A percentile compares a stretch with the other conserved stretches of the same genome.
These are phyloP conservation scores for Aspergillus versicolor DNA, from an alignment of 2,329 filamentous ascomycete species.

Conservation along the genomic window DNA sequence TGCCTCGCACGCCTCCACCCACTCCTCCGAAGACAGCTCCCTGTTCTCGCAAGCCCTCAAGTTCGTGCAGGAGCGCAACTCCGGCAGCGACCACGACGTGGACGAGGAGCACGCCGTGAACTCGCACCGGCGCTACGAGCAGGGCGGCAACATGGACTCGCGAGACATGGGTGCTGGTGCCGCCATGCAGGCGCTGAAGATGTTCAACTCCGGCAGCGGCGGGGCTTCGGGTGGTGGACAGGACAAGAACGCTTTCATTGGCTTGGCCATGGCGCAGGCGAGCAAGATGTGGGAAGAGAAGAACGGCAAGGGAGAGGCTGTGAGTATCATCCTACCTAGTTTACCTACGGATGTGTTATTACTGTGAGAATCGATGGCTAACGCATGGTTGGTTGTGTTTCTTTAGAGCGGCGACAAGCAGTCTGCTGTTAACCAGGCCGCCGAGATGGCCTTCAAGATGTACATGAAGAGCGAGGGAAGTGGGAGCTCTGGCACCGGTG, in stretches of 20 bases:
- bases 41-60: conserved; percentile 59
- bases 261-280: conserved; percentile 83
- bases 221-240: conserved; percentile 40
- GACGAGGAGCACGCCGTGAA: conserved; percentile 67
- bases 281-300: conserved; percentile 72
- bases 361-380: conserved; percentile 3
- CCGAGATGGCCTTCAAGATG: conserved; percentile 86
- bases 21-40: conserved; percentile 49
- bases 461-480: conserved; percentile 75
- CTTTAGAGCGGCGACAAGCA: conserved; percentile 68
- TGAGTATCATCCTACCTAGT: conserved; percentile 31
- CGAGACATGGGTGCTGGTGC: conserved; percentile 44
- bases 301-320: conserved; percentile 54
- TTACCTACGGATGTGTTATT: not conserved
- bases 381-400: not conserved
- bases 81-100: conserved; percentile 52
- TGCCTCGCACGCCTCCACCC: conserved; percentile 54
- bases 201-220: conserved; percentile 61
- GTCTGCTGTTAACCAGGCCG: conserved; percentile 73
- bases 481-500: conserved; percentile 47
- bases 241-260: conserved; percentile 75
- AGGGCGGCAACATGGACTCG: conserved; percentile 44
- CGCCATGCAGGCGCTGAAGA: conserved; percentile 65
- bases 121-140: conserved; percentile 74
- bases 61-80: conserved; percentile 46